phyloP scores from a whole-genome alignment of 2,329 filamentous ascomycete genomes.

The Biscogniauxia mediterranea region DNA sequence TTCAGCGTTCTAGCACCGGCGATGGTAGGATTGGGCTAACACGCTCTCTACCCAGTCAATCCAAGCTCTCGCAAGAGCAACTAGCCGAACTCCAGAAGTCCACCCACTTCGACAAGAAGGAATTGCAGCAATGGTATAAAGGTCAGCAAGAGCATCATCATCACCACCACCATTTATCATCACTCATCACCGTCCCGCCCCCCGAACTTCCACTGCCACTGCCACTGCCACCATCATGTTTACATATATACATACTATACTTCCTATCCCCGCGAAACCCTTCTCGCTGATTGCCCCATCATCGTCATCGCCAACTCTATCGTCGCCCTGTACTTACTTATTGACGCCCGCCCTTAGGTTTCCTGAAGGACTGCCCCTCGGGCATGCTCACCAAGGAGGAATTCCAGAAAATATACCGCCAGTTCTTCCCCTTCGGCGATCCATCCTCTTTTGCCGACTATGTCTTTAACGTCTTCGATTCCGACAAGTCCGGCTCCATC shows the following conservation, averaged over 20 bases:
- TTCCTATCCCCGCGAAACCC: background rate
- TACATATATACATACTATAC: background rate
- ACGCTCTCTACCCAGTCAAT: conserved; percentile 65
- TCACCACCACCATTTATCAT: background rate
- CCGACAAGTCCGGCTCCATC: conserved; percentile 94
- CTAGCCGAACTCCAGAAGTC: conserved; percentile 93
- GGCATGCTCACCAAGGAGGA: conserved; percentile 97
- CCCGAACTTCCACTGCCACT: background rate
- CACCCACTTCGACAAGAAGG: conserved; percentile 99
- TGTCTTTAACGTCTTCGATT: conserved; percentile 98
- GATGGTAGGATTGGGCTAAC: conserved; percentile 6
- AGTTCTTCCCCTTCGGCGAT: conserved; percentile 99
- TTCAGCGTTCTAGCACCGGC: too few relatives aligned
- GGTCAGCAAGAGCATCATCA: conserved; percentile 53
- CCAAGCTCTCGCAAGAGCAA: conserved; percentile 95
- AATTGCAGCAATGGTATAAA: conserved; percentile 99
- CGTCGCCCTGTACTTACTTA: background rate
- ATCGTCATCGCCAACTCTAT: background rate
- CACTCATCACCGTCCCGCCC: too few relatives aligned
- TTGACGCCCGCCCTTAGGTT: conserved; percentile 56
- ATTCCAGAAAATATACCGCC: conserved; percentile 99
- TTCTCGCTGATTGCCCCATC: background rate
- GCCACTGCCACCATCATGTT: background rate
- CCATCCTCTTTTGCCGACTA: conserved; percentile 97
- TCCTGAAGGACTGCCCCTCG: conserved; percentile 96